phyloP scores from a whole-genome alignment of 345 rosid genomes.

The Gossypium anomalum region DNA sequence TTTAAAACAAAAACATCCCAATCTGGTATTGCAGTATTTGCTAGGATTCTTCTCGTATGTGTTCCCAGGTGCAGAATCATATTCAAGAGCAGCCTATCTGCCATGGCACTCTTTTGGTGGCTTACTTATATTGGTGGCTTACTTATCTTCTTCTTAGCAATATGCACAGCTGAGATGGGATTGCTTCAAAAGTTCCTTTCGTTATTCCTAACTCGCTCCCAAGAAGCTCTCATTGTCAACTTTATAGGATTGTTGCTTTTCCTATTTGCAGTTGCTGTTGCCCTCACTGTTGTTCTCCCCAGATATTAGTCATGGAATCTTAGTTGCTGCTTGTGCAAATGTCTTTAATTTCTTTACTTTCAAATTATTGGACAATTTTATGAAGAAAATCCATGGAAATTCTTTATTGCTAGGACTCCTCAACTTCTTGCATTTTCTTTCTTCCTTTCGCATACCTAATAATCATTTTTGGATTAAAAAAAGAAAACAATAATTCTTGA shows the following conservation, averaged over 20 bases:
- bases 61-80: conserved; percentile 32
- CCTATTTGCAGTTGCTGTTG: conserved; percentile 40
- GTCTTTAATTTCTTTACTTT: neutral
- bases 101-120: conserved; percentile 54
- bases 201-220: conserved; percentile 18
- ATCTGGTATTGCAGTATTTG: conserved; percentile 31
- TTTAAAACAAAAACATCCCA: neutral
- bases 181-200: conserved; percentile 23
- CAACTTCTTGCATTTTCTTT: too few species aligned
- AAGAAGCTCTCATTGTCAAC: conserved; percentile 42
- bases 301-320: neutral
- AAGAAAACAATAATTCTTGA: too few species aligned
- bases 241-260: conserved; percentile 42
- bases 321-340: neutral
- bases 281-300: conserved; percentile 35
- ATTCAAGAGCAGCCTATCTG: conserved; percentile 29
- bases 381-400: too few species aligned
- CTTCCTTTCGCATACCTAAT: too few species aligned
- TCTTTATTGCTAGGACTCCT: too few species aligned
- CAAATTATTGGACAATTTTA: too few species aligned
- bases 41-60: conserved; percentile 40
- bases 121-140: conserved; percentile 31
- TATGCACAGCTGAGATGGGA: conserved; percentile 46
- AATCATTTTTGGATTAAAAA: too few species aligned
- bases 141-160: conserved; percentile 34